Conservation (phyloP, 495 filamentous ascomycete genomes). For the Neurospora sp. region DNA sequence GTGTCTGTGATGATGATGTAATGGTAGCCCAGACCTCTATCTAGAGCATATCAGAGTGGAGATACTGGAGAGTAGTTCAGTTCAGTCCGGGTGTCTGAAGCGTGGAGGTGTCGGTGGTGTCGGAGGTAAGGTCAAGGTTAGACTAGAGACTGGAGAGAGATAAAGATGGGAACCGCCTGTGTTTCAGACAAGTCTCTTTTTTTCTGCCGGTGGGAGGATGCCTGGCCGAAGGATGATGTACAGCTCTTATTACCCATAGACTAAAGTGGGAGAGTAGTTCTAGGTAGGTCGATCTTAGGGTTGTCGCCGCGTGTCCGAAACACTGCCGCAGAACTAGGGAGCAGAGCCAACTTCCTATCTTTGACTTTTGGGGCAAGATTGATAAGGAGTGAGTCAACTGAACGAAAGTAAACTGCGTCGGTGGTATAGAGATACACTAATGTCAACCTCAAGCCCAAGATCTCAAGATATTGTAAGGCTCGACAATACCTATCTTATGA, state of each 20-base stretch:
- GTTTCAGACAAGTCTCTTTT: neutral
- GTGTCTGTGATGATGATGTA: neutral
- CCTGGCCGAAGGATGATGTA: neutral
- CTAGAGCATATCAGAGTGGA: neutral
- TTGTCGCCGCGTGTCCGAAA: neutral
- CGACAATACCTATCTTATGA: neutral
- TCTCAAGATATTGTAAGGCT: too few species aligned
- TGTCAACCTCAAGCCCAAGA: too few species aligned
- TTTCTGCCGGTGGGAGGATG: neutral
- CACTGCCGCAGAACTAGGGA: neutral
- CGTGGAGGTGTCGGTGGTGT: neutral
- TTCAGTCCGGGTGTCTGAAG: too few species aligned
- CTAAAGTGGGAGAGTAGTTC: neutral
- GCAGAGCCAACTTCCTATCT: neutral
- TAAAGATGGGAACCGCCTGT: neutral
- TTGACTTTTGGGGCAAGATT: neutral
- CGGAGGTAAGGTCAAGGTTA: neutral
- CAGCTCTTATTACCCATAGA: neutral
- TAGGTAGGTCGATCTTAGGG: neutral
- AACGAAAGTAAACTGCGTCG: neutral
- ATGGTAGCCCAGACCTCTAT: conserved; percentile 1
- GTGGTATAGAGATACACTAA: neutral
- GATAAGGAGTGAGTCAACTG: neutral
- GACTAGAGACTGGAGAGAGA: neutral
- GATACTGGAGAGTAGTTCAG: neutral